These are phyloP conservation scores for Debaryomyces psychrophilus DNA, from an alignment of 1,139 yeast species.

Conservation along the genomic window DNA sequence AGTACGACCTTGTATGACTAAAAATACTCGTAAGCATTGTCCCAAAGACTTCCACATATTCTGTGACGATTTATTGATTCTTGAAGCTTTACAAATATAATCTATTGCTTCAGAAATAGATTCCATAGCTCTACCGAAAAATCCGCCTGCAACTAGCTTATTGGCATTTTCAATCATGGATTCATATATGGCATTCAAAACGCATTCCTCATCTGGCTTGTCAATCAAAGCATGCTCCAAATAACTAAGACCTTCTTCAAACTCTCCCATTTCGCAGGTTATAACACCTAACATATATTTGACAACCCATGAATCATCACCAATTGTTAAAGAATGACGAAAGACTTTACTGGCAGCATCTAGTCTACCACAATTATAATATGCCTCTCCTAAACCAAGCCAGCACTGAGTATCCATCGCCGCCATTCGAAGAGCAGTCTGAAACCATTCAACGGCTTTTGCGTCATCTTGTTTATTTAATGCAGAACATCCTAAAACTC, in stretches of 20 bases:
- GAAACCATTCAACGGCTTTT: conserved; percentile 87
- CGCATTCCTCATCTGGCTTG: conserved; percentile 57
- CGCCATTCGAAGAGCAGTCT: conserved; percentile 74
- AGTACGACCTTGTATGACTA: conserved; percentile 47
- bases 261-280: conserved; percentile 47
- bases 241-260: conserved; percentile 35
- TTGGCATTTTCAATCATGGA: conserved; percentile 58
- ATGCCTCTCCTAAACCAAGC: conserved; percentile 95
- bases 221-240: conserved; percentile 42
- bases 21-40: conserved; percentile 50
- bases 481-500: conserved; percentile 80
- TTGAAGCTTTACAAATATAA: conserved; percentile 46
- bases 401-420: conserved; percentile 76
- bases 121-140: conserved; percentile 58
- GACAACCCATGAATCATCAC: conserved; percentile 55
- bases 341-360: conserved; percentile 89
- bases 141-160: conserved; percentile 60
- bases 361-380: conserved; percentile 77
- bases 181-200: conserved; percentile 60
- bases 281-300: conserved; percentile 69
- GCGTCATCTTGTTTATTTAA: conserved; percentile 74
- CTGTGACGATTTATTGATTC: conserved; percentile 40
- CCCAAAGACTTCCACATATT: conserved; percentile 59
- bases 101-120: conserved; percentile 50
- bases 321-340: conserved; percentile 59